Evolutionary conservation across 306 rosid species (phyloP), one percentile per base, ranked within the genome.

Genomic region (Sphenostylis stenocarpa): DNA sequence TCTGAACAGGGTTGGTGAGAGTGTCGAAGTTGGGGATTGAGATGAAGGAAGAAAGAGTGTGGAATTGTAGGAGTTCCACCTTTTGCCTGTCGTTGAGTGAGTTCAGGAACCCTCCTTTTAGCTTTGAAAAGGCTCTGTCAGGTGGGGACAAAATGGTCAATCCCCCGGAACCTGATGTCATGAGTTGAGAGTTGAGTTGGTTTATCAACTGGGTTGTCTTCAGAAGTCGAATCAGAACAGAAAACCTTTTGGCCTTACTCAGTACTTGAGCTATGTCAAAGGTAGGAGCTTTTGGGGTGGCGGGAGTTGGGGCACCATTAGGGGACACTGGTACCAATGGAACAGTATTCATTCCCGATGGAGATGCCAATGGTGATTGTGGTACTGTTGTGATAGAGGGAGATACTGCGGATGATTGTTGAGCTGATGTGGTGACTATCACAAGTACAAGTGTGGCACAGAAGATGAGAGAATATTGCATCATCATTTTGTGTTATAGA

Each of bases 21-120:
- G 64, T 57, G 38, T 57, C 64, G 20, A 57, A 57, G 64, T 57
- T 57, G 64, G 64, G 13, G 38, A 57, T 57, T 57, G 64, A 28
- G 64, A 57, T 0, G 38, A 57, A 57, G 19, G 64, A 57, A 57
- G 64, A 57, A 28, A 57, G 64, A 13, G 38, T 57, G 64, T 57
- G 64, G 11, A 57, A 57, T 14, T 57, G 64, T 26, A 26, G 2
- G 6, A 57, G 64, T 57, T 57, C 64, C 0, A 57, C 38, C 11
- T 57, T 57, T 57, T 57, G 19, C 11, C 64, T 57, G 38, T 57
- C 64, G 19, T 57, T 26, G 19, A 57, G 64, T 57, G 64, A 57
- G 64, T 57, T 57, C 17, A 57, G 38, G 20, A 57, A 57, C 4
- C 64, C 64, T 26, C 19, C 38, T 57, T 57, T 57, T 26, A 57